Evolutionary conservation across 140 eudicot species (phyloP).

Genomic region (Erigeron philadelphicus): DNA sequence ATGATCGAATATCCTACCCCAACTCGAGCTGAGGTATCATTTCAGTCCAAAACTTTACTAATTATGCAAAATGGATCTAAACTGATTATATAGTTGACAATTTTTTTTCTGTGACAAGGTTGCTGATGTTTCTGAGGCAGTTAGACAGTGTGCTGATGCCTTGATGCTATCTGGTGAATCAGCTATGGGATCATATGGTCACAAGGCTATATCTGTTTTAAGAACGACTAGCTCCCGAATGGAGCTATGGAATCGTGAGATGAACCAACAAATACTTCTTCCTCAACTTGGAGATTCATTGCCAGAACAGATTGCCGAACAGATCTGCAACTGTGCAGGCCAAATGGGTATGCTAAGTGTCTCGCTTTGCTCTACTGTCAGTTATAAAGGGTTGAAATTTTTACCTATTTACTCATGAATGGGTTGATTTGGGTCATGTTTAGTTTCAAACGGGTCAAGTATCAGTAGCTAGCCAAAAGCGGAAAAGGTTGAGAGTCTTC

Average conservation of each 20-base stretch:
- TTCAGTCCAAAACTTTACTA: neutral
- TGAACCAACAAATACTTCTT: constrained; percentile 30
- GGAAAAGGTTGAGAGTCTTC: neutral
- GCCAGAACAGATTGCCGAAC: constrained; percentile 53
- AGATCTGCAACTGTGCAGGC: constrained; percentile 54
- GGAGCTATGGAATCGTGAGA: constrained; percentile 57
- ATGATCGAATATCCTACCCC: constrained; percentile 77
- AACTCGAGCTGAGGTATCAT: constrained; percentile 66
- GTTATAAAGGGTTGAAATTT: neutral
- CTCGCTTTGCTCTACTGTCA: neutral
- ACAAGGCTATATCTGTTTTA: constrained; percentile 56
- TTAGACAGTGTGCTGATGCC: constrained; percentile 70
- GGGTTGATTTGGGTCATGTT: neutral
- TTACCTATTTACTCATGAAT: neutral
- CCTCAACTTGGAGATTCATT: constrained; percentile 38
- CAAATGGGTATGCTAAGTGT: constrained; percentile 42
- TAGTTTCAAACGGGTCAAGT: neutral
- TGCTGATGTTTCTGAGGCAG: constrained; percentile 79
- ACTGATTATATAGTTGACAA: constrained; percentile 2
- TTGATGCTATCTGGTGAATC: constrained; percentile 79
- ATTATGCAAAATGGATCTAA: neutral
- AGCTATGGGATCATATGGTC: constrained; percentile 50
- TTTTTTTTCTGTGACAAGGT: constrained; percentile 32
- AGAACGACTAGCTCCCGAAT: constrained; percentile 53
- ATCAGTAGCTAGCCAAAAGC: neutral